Conservation (phyloP, 345 rosid species). For the Rhodomyrtus tomentosa region DNA sequence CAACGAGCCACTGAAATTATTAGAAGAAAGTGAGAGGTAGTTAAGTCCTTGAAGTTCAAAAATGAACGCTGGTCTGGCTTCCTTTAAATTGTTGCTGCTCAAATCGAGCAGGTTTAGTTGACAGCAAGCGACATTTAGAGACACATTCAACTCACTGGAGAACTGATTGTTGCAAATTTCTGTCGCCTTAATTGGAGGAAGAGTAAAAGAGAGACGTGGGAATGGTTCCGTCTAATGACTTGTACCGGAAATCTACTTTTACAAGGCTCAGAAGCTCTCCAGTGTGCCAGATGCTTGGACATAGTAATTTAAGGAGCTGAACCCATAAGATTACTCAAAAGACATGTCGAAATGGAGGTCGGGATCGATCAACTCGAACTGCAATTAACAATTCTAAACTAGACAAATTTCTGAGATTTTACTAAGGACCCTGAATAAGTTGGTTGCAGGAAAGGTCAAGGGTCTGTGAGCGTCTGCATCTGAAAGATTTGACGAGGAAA, state of each 20-base stretch:
- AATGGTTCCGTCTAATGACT: slow-evolving; percentile 18
- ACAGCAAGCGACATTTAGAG: background rate
- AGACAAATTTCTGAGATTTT: no score
- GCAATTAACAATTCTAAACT: no score
- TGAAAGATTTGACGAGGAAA: no score
- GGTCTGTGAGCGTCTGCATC: background rate
- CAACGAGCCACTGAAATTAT: slow-evolving; percentile 26
- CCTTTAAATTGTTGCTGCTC: slow-evolving; percentile 20
- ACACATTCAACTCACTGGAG: background rate
- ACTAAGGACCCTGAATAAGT: no score
- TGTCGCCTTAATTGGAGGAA: slow-evolving; percentile 1
- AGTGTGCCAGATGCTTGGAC: slow-evolving; percentile 16
- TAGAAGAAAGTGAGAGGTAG: slow-evolving; percentile 16
- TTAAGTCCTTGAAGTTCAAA: slow-evolving; percentile 11
- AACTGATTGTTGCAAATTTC: slow-evolving; percentile 8
- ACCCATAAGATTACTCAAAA: slow-evolving; percentile 7
- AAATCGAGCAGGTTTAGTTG: slow-evolving; percentile 19
- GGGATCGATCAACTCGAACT: no score
- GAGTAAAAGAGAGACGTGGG: slow-evolving; percentile 7
- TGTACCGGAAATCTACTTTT: slow-evolving; percentile 9
- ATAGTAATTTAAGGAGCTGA: slow-evolving; percentile 8
- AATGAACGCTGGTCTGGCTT: slow-evolving; percentile 3
- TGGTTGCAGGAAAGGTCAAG: background rate
- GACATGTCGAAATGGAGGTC: slow-evolving; percentile 14
- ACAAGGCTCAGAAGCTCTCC: slow-evolving; percentile 15